A percentile compares a stretch with the other conserved stretches of the same genome.
Evolutionary conservation across 352 stramenopile genomes (phyloP).

Genomic region (Pythium dissimile): DNA sequence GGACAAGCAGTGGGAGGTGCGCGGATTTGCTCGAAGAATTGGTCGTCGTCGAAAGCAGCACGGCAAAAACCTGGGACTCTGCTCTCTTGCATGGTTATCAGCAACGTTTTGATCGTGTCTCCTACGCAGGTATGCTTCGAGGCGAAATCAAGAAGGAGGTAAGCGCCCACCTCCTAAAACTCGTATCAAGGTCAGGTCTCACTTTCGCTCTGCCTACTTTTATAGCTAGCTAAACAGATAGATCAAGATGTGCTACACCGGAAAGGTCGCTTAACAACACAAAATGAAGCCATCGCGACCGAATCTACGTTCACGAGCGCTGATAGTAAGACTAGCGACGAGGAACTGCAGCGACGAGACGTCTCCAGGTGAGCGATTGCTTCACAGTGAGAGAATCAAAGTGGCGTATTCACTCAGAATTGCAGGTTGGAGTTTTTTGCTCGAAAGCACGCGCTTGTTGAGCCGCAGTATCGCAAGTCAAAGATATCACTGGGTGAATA

Average conservation of each 20-base stretch:
- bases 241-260: slow-evolving; percentile 39
- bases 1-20: slow-evolving; percentile 49
- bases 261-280: slow-evolving; percentile 3
- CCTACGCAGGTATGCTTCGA: slow-evolving; percentile 62
- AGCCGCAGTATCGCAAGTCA: slow-evolving; percentile 33
- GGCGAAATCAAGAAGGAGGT: slow-evolving; percentile 76
- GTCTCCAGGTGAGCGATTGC: slow-evolving; percentile 29
- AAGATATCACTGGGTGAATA: slow-evolving; percentile 47
- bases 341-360: slow-evolving; percentile 23
- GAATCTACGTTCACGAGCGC: not conserved
- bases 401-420: not conserved
- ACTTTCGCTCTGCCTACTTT: not conserved
- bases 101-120: slow-evolving; percentile 55
- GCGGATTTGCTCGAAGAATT: slow-evolving; percentile 63
- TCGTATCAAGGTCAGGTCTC: no score
- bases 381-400: not conserved
- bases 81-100: slow-evolving; percentile 59
- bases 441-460: slow-evolving; percentile 45
- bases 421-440: slow-evolving; percentile 45
- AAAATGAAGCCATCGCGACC: not conserved
- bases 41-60: slow-evolving; percentile 55
- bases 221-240: slow-evolving; percentile 57
- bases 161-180: no score
- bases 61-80: slow-evolving; percentile 60
- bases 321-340: not conserved